Conservation (phyloP, 345 rosid species). For the Sisymbrium irio region DNA sequence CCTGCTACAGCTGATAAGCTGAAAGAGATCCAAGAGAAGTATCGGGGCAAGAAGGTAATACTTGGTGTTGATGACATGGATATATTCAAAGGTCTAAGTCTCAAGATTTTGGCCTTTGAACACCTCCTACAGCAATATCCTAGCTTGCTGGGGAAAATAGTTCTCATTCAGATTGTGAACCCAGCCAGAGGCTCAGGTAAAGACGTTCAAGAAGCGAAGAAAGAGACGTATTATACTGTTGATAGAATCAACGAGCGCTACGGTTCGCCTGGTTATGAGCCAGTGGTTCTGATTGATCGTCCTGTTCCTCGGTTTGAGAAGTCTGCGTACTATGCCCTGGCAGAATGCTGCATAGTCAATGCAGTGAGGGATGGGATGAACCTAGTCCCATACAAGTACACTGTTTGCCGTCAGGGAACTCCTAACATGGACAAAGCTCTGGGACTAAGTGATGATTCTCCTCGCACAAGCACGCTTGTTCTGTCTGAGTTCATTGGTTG, state of each 20-base stretch:
- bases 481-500: slow-evolving; percentile 54
- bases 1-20: slow-evolving; percentile 41
- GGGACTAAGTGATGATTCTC: slow-evolving; percentile 36
- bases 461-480: slow-evolving; percentile 46
- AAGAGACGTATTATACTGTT: slow-evolving; percentile 40
- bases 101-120: slow-evolving; percentile 46
- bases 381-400: slow-evolving; percentile 50
- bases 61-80: slow-evolving; percentile 54
- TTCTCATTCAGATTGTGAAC: slow-evolving; percentile 46
- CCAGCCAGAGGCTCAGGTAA: slow-evolving; percentile 52
- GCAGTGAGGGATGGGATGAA: slow-evolving; percentile 58
- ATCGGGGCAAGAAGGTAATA: slow-evolving; percentile 36
- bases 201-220: slow-evolving; percentile 46
- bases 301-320: slow-evolving; percentile 45
- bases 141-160: slow-evolving; percentile 36
- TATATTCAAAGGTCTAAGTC: slow-evolving; percentile 52
- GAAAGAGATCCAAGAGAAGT: slow-evolving; percentile 44
- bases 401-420: slow-evolving; percentile 47
- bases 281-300: slow-evolving; percentile 49
- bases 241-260: slow-evolving; percentile 42
- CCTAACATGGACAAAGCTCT: slow-evolving; percentile 33
- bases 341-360: slow-evolving; percentile 52
- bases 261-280: slow-evolving; percentile 43
- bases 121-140: slow-evolving; percentile 43
- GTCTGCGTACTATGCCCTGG: slow-evolving; percentile 53